These are phyloP conservation scores for Diaporthe citri DNA, from an alignment of 2,329 filamentous ascomycete species.

Conservation along the genomic window DNA sequence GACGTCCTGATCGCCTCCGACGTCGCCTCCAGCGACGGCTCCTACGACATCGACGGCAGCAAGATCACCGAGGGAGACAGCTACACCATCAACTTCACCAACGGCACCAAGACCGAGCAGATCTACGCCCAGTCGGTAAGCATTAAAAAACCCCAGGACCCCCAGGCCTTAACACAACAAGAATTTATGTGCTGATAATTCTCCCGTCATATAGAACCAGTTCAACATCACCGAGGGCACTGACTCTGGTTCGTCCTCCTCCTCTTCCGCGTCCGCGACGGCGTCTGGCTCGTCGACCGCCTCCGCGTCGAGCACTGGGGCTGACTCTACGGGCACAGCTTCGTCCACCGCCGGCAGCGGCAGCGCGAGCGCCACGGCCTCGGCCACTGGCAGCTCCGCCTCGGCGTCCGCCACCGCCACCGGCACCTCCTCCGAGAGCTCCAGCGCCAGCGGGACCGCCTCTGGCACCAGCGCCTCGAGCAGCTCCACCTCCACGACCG, in stretches of 20 bases:
- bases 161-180: background rate
- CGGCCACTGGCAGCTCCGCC: slow-evolving; percentile 15
- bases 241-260: slow-evolving; percentile 32
- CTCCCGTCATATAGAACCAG: slow-evolving; percentile 31
- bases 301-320: slow-evolving; percentile 8
- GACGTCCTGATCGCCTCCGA: slow-evolving; percentile 39
- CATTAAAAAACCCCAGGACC: background rate
- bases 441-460: slow-evolving; percentile 9
- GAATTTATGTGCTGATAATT: background rate
- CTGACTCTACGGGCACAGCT: slow-evolving; percentile 19
- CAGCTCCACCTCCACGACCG: slow-evolving; percentile 23
- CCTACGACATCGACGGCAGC: slow-evolving; percentile 38
- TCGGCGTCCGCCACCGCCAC: slow-evolving; percentile 10
- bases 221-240: slow-evolving; percentile 37
- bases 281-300: slow-evolving; percentile 17
- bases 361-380: slow-evolving; percentile 16
- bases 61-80: slow-evolving; percentile 37
- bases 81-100: slow-evolving; percentile 40
- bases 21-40: slow-evolving; percentile 30
- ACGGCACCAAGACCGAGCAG: slow-evolving; percentile 41
- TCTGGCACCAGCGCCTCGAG: slow-evolving; percentile 2
- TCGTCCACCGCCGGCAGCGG: slow-evolving; percentile 16
- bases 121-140: slow-evolving; percentile 41
- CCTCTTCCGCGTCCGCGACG: slow-evolving; percentile 29
- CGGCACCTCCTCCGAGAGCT: slow-evolving; percentile 1